These are phyloP conservation scores for Cytospora paraplurivora DNA, from an alignment of 2,329 filamentous ascomycete genomes.

Conservation along the genomic window DNA sequence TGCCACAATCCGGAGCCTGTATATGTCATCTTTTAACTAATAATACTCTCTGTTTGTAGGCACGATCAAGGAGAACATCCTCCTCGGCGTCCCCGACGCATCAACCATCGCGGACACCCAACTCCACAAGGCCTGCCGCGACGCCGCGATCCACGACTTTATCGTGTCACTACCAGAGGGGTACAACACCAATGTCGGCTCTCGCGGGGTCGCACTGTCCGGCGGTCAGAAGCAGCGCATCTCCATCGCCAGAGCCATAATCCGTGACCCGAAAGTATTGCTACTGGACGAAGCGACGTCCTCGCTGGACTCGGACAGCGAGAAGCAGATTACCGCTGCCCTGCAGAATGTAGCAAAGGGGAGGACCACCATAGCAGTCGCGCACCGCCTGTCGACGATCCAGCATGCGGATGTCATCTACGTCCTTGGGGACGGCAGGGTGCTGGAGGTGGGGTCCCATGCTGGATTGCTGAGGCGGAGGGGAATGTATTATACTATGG, in stretches of 20 bases:
- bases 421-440: slow-evolving; percentile 68
- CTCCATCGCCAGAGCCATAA: slow-evolving; percentile 57
- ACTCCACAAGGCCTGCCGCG: slow-evolving; percentile 55
- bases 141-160: slow-evolving; percentile 72
- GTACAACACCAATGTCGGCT: slow-evolving; percentile 66
- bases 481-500: slow-evolving; percentile 62
- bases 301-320: slow-evolving; percentile 61
- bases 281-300: slow-evolving; percentile 63
- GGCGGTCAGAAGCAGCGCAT: slow-evolving; percentile 60
- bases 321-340: slow-evolving; percentile 65
- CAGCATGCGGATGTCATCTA: slow-evolving; percentile 81
- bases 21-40: not conserved
- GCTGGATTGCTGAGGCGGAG: slow-evolving; percentile 52
- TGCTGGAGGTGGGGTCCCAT: slow-evolving; percentile 58
- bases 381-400: slow-evolving; percentile 75
- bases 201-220: slow-evolving; percentile 62
- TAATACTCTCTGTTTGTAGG: slow-evolving; percentile 36
- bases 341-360: slow-evolving; percentile 65
- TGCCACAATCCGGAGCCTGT: too few species aligned
- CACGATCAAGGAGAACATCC: slow-evolving; percentile 69
- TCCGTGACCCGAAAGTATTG: slow-evolving; percentile 54
- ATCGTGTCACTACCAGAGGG: slow-evolving; percentile 67
- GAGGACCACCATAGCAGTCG: slow-evolving; percentile 72
- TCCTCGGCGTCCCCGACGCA: slow-evolving; percentile 61
- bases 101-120: slow-evolving; percentile 53